Conservation (phyloP, 163 green algal genomes). For the Picocystis sp. region DNA sequence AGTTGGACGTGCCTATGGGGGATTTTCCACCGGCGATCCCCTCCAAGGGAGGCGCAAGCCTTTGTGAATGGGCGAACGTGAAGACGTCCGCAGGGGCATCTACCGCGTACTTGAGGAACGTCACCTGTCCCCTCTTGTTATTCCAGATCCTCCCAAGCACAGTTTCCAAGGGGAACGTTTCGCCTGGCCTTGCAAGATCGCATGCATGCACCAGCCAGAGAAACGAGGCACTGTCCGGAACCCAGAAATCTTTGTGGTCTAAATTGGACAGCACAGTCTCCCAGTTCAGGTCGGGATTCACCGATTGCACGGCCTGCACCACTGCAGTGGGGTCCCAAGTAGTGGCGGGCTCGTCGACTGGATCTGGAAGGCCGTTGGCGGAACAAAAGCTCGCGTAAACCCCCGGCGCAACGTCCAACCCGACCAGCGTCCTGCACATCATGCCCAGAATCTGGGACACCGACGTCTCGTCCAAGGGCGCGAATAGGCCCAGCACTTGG, state of each 20-base stretch:
- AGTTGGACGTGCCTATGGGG: constrained; percentile 53
- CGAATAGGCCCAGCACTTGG: constrained; percentile 34
- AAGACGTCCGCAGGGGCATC: constrained; percentile 59
- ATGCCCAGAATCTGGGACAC: constrained; percentile 48
- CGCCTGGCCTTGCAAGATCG: background rate
- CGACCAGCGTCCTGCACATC: constrained; percentile 47
- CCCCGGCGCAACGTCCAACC: constrained; percentile 12
- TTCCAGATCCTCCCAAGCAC: constrained; percentile 50
- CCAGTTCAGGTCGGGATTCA: constrained; percentile 37
- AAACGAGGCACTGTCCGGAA: constrained; percentile 42
- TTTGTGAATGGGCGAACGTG: constrained; percentile 31
- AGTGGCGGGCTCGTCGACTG: background rate
- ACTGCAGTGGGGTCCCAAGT: constrained; percentile 43
- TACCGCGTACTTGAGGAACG: constrained; percentile 54
- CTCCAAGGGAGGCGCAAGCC: constrained; percentile 41
- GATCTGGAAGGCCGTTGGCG: constrained; percentile 1
- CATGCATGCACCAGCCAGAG: background rate
- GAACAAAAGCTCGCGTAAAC: constrained; percentile 16
- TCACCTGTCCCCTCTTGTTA: constrained; percentile 57
- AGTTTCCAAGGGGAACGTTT: constrained; percentile 42
- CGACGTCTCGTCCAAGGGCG: constrained; percentile 28
- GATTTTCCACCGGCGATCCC: constrained; percentile 42
- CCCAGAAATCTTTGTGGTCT: constrained; percentile 45
- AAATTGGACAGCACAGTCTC: constrained; percentile 36
- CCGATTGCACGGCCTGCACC: constrained; percentile 42